Percentiles rank a stretch among this genome's conserved stretches.
Evolutionary conservation across 1,139 yeast genomes (phyloP).

Genomic region (Sporopachydermia cereana): DNA sequence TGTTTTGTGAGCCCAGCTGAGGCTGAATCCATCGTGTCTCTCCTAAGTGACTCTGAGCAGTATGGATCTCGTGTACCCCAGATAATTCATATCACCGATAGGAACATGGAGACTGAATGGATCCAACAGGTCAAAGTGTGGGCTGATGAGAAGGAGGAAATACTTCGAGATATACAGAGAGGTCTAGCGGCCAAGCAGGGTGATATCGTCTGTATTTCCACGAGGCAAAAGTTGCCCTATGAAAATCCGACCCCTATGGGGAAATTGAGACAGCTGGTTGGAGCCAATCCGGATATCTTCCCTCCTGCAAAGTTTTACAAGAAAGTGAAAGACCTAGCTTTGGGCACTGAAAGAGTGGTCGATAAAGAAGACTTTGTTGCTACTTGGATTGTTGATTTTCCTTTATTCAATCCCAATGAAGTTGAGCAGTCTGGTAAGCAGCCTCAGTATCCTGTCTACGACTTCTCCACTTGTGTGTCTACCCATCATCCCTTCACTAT

Average conservation of each 20-base stretch:
- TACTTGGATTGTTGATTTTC: constrained; percentile 83
- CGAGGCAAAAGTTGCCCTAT: constrained; percentile 52
- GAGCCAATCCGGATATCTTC: constrained; percentile 27
- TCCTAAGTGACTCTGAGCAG: constrained; percentile 30
- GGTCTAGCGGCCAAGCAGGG: constrained; percentile 43
- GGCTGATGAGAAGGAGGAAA: constrained; percentile 19
- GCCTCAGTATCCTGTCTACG: constrained; percentile 49
- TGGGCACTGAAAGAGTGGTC: constrained; percentile 9
- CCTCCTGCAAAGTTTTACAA: constrained; percentile 41
- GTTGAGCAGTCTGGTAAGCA: constrained; percentile 13
- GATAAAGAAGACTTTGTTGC: constrained; percentile 38
- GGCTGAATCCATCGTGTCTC: constrained; percentile 28
- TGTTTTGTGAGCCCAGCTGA: constrained; percentile 29
- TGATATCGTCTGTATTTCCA: constrained; percentile 65
- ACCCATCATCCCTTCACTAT: constrained; percentile 98
- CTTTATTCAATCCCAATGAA: constrained; percentile 72
- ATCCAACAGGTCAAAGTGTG: constrained; percentile 24
- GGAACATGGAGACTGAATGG: constrained; percentile 35
- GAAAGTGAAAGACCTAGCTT: constrained; percentile 20
- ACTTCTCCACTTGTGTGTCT: constrained; percentile 37
- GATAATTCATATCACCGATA: constrained; percentile 24
- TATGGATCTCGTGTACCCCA: constrained; percentile 52
- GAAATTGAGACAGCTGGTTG: constrained; percentile 63
- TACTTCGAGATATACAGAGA: constrained; percentile 21
- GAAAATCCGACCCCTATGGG: constrained; percentile 97